phyloP scores from a whole-genome alignment of 148 eudicot species.

The Heliosperma pusillum region DNA sequence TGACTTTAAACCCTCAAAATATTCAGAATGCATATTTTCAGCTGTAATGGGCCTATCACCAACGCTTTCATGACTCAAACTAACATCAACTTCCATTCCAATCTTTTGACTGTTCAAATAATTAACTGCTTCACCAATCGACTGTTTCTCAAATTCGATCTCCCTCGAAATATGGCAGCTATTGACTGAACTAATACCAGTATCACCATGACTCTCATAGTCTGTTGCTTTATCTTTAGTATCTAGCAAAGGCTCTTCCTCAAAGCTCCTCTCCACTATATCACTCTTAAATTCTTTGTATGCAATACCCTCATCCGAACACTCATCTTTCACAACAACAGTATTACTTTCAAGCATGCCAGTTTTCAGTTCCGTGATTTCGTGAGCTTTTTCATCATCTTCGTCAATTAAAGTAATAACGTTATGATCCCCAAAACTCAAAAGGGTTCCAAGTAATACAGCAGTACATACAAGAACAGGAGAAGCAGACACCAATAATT shows the following conservation, averaged over 20 bases:
- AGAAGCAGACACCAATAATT: conserved; percentile 51
- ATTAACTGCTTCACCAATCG: conserved; percentile 18
- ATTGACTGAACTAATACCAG: conserved; percentile 18
- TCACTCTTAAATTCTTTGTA: conserved; percentile 30
- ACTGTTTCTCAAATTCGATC: conserved; percentile 25
- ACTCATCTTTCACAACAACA: conserved; percentile 36
- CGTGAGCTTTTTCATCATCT: conserved; percentile 30
- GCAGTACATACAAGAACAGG: conserved; percentile 78
- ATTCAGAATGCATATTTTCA: conserved; percentile 29
- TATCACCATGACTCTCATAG: conserved; percentile 20
- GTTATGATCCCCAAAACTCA: conserved; percentile 64
- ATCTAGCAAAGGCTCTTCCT: conserved; percentile 24
- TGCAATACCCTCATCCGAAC: conserved; percentile 24
- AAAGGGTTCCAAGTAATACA: conserved; percentile 64
- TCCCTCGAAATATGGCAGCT: conserved; percentile 28
- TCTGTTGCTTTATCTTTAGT: conserved; percentile 24
- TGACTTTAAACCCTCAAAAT: conserved; percentile 34
- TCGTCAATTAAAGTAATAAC: conserved; percentile 42
- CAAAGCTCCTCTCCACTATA: conserved; percentile 28
- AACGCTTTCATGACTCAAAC: conserved; percentile 17
- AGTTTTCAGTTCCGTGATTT: conserved; percentile 25
- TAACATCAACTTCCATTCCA: conserved; percentile 20
- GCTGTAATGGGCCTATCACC: conserved; percentile 18
- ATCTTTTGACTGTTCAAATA: conserved; percentile 19
- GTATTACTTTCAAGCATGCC: conserved; percentile 21